Conservation (phyloP, 2,329 filamentous ascomycete genomes). For the Monosporascus sp. region DNA sequence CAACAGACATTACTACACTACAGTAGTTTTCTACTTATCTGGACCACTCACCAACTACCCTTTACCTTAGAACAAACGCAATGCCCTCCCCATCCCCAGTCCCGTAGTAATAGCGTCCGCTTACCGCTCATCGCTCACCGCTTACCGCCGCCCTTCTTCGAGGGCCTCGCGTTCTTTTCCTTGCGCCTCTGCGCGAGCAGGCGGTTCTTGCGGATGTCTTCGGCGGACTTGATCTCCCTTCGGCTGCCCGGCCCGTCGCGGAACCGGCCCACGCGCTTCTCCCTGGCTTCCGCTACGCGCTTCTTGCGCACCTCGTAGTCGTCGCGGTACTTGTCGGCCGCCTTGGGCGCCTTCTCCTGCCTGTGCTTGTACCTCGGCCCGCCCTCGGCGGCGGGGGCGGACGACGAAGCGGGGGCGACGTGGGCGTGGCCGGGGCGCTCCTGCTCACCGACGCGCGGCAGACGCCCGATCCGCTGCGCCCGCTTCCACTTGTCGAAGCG, state of each 20-base stretch:
- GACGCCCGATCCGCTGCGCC: constrained; percentile 69
- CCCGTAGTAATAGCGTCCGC: too few relatives aligned
- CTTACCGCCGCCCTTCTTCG: constrained; percentile 46
- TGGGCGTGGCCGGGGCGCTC: constrained; percentile 31
- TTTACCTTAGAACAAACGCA: too few relatives aligned
- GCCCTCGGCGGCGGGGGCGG: constrained; percentile 28
- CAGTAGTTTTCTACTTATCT: too few relatives aligned
- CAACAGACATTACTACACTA: too few relatives aligned
- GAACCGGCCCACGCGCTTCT: constrained; percentile 73
- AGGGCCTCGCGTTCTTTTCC: constrained; percentile 84
- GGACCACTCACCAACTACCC: too few relatives aligned
- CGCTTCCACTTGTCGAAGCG: constrained; percentile 91
- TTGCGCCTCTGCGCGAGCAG: constrained; percentile 68
- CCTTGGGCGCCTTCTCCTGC: constrained; percentile 81
- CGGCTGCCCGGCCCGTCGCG: constrained; percentile 61
- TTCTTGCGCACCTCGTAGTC: constrained; percentile 90
- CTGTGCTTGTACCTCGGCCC: constrained; percentile 75
- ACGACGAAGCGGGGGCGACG: constrained; percentile 23
- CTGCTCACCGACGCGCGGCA: constrained; percentile 82
- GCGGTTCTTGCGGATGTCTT: constrained; percentile 81
- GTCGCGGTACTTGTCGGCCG: constrained; percentile 85
- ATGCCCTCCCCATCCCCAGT: too few relatives aligned
- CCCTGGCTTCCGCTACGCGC: constrained; percentile 78
- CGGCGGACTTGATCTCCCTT: constrained; percentile 71
- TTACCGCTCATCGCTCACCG: not conserved